Evolutionary conservation across 2,329 filamentous ascomycete species (phyloP), one percentile per base, ranked within the genome.

Genomic region (Didymellaceae sp.): DNA sequence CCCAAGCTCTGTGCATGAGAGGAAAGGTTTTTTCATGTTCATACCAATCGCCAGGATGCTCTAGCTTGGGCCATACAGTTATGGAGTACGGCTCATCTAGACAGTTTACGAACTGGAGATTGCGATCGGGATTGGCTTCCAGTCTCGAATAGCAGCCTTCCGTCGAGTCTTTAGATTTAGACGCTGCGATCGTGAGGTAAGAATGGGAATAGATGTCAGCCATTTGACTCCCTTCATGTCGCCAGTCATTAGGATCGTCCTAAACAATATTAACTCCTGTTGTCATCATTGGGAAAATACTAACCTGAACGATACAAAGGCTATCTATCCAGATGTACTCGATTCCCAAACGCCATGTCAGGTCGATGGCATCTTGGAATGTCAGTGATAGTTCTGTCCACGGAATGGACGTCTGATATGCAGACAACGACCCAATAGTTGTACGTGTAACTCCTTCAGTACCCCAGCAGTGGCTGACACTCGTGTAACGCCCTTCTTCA

Each of bases 171-270:
- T 24, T 2, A 4, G 48, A 28, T 21, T 31, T 35, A 0, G 40
- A 30, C 0, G 53, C 44, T 5, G 48, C 38, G 1, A 52, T 10
- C 0, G 53, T 56, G 1, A 56, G 8, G 7, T 30, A 8, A 3
- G 48, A 40, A 6, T 41, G 31, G 13, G 33, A 13, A 8, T 50
- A 52, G 1, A 56, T 46, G 0, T 41, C 9, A 1, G 35, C 40
- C 48, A 56, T 56, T 2, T 13, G 38, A 10, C 45, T 40, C 13
- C 45, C 53, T 41, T 50, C 48, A 5, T 39, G 44, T 1, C 37
- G 26, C 53, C 59, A 62, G 25, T 64, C 61, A 2, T 45, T 22
- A 7, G 13, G 2, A 1, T 34, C 39, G 16, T 57, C 54, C 32
- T 60, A 47, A 14, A n/a, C 0, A 59, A 4, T 24, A 5, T 4